These are phyloP conservation scores for Zasmidium citrigriseum DNA, from an alignment of 2,329 filamentous ascomycete species.

Conservation along the genomic window DNA sequence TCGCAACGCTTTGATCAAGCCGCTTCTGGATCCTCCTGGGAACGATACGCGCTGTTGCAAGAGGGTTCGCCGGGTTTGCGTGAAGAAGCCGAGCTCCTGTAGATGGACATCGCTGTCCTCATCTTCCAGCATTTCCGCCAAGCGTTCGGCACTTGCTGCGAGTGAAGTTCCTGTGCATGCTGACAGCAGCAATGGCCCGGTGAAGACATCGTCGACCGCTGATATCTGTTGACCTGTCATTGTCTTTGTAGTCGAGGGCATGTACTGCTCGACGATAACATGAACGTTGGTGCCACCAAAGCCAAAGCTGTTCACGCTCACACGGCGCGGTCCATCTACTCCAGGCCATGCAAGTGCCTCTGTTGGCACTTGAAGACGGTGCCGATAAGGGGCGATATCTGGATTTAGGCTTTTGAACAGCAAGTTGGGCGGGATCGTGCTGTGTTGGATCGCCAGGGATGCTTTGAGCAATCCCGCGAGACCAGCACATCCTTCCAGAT, in stretches of 20 bases:
- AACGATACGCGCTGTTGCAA: constrained; percentile 18
- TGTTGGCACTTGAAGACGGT: background rate
- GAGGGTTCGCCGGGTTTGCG: constrained; percentile 18
- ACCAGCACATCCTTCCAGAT: constrained; percentile 18
- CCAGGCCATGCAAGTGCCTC: background rate
- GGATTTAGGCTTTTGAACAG: constrained; percentile 27
- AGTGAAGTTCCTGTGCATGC: constrained; percentile 15
- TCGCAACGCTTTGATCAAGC: constrained; percentile 10
- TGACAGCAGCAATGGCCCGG: constrained; percentile 19
- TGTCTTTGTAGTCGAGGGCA: constrained; percentile 4
- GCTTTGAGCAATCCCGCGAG: constrained; percentile 24
- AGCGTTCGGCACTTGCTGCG: constrained; percentile 9
- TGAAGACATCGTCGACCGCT: constrained; percentile 7
- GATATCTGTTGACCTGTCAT: background rate
- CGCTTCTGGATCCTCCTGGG: constrained; percentile 12
- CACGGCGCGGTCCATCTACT: no score
- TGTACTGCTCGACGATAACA: constrained; percentile 23
- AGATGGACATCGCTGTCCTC: background rate
- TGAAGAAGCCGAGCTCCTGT: constrained; percentile 18
- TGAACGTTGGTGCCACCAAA: constrained; percentile 30
- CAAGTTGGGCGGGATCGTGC: constrained; percentile 20
- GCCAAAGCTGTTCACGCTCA: constrained; percentile 26
- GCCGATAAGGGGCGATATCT: constrained; percentile 26
- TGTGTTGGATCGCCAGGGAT: constrained; percentile 23
- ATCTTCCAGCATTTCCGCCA: constrained; percentile 17